Evolutionary conservation across 1,284 basidiomycete genomes (phyloP).

Genomic region (Schizophyllum amplum): DNA sequence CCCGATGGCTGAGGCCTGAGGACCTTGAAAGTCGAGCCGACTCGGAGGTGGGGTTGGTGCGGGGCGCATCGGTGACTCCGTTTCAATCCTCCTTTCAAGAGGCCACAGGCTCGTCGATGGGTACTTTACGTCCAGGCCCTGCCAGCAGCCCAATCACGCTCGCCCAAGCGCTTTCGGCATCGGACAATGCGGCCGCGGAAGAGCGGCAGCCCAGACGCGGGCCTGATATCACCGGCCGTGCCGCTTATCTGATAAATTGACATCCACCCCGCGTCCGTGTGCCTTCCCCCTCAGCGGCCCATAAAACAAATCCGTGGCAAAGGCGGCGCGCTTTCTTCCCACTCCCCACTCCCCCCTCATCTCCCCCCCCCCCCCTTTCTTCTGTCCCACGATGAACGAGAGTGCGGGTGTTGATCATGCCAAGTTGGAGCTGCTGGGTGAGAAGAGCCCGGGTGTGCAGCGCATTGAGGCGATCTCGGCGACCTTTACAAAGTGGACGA

Average conservation of each 20-base stretch:
- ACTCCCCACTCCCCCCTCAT: background rate
- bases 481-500: slow-evolving; percentile 18
- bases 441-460: slow-evolving; percentile 20
- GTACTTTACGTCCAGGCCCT: too few species aligned
- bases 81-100: too few species aligned
- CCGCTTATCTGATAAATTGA: background rate
- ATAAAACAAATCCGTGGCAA: background rate
- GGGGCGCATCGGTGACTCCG: too few species aligned
- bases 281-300: background rate
- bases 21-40: too few species aligned
- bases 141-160: too few species aligned
- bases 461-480: slow-evolving; percentile 25
- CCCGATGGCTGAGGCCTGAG: too few species aligned
- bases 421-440: background rate
- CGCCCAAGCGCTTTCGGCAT: too few species aligned
- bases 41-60: too few species aligned
- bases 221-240: background rate
- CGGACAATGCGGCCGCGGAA: too few species aligned
- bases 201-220: background rate
- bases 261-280: background rate
- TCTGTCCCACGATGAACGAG: background rate
- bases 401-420: background rate
- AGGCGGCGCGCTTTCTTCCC: background rate
- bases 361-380: background rate
- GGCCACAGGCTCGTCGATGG: too few species aligned